These are phyloP conservation scores for Cladorrhinum sp. DNA, from an alignment of 2,329 filamentous ascomycete genomes.

Conservation along the genomic window DNA sequence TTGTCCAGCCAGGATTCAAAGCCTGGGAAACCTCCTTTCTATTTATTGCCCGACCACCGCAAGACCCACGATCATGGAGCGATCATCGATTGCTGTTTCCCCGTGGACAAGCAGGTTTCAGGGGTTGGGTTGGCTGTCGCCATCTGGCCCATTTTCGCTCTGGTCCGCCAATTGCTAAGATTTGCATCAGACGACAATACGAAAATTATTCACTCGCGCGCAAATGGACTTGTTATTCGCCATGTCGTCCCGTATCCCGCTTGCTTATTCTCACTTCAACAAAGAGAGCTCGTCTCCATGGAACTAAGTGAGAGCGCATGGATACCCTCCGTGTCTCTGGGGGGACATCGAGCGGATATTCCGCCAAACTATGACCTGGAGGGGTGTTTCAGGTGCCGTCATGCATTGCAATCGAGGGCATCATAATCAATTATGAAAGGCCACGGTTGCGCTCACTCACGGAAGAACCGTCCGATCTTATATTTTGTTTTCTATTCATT, in stretches of 20 bases:
- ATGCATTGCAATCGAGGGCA: slow-evolving; percentile 13
- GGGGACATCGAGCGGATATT: background rate
- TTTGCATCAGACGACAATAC: background rate
- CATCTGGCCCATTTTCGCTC: background rate
- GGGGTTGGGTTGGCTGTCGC: background rate
- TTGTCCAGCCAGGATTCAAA: background rate
- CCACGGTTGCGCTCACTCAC: background rate
- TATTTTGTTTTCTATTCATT: background rate
- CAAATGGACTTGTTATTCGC: background rate
- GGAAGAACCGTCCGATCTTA: background rate
- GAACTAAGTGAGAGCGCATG: background rate
- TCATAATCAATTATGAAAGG: background rate
- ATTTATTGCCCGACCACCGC: background rate
- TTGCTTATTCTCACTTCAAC: background rate
- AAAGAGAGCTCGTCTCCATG: background rate
- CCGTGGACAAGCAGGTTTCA: background rate
- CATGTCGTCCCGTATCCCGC: background rate
- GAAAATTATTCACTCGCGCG: background rate
- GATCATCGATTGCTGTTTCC: background rate
- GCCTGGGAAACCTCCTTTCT: too few relatives aligned
- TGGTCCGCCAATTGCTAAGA: background rate
- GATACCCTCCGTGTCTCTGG: background rate
- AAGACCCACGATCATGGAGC: background rate
- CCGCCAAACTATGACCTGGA: background rate
- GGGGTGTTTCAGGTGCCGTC: slow-evolving; percentile 18